Percentiles rank a stretch among this genome's conserved stretches.
These are phyloP conservation scores for Thuja plicata DNA, from an alignment of 83 land plant species.

Conservation along the genomic window DNA sequence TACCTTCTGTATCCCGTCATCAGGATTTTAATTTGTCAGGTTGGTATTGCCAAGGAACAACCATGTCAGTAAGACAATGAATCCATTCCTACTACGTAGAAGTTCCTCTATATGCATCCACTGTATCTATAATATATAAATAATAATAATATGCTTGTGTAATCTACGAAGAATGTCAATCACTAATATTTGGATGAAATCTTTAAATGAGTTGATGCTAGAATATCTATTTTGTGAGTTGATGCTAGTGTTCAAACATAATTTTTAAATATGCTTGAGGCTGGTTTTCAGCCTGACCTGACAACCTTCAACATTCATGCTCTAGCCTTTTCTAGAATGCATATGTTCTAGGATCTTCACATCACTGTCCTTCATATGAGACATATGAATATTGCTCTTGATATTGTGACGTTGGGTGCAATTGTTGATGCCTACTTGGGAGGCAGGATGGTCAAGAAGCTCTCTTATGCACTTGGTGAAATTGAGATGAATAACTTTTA, in stretches of 20 bases:
- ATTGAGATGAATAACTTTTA: conserved; percentile 32
- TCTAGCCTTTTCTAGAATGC: conserved; percentile 77
- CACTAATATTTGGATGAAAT: no score
- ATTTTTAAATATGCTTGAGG: conserved; percentile 57
- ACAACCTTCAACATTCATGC: conserved; percentile 80
- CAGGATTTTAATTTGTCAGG: no score
- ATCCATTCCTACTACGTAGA: no score
- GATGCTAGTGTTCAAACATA: conserved; percentile 78
- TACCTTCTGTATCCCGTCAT: no score
- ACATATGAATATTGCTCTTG: conserved; percentile 52
- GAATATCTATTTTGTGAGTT: no score
- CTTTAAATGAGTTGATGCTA: no score
- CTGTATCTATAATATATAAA: no score
- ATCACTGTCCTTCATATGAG: conserved; percentile 74
- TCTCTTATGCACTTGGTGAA: conserved; percentile 52
- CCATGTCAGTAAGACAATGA: no score
- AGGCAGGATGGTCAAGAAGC: conserved; percentile 44
- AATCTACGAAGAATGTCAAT: no score
- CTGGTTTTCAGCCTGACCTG: conserved; percentile 72
- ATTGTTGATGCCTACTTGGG: conserved; percentile 76
- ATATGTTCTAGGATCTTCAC: conserved; percentile 89
- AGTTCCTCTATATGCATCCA: no score
- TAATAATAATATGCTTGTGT: no score
- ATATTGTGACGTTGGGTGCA: conserved; percentile 90
- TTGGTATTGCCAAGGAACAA: no score